phyloP scores from a whole-genome alignment of 345 rosid genomes.

The Capsella bursapastoris region DNA sequence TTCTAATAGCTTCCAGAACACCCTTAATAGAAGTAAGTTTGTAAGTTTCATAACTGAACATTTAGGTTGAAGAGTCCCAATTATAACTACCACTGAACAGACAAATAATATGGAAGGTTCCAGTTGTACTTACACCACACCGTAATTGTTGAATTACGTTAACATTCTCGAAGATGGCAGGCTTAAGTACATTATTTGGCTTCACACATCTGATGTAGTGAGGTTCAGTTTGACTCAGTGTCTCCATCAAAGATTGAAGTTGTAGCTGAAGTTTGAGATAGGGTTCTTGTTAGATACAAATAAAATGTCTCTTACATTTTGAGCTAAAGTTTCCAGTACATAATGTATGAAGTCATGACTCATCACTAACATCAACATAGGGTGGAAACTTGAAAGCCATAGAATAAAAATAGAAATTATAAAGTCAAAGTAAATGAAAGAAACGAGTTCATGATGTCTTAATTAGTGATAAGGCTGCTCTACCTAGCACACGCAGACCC shows the following conservation, averaged over 20 bases:
- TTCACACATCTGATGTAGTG: constrained; percentile 99
- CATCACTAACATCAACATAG: constrained; percentile 29
- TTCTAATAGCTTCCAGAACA: constrained; percentile 97
- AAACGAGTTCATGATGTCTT: constrained; percentile 23
- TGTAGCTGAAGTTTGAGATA: constrained; percentile 68
- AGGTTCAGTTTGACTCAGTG: constrained; percentile 93
- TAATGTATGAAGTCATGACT: constrained; percentile 26
- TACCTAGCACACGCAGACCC: constrained; percentile 19
- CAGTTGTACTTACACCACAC: constrained; percentile 84
- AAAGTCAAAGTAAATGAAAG: constrained; percentile 8
- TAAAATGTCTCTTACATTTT: not conserved
- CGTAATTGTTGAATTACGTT: constrained; percentile 96
- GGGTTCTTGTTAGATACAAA: constrained; percentile 34
- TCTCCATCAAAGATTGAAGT: constrained; percentile 99
- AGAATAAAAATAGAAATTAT: not conserved
- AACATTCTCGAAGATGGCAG: constrained; percentile 89
- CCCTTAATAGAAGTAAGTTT: constrained; percentile 49
- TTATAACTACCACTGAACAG: not conserved
- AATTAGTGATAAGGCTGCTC: constrained; percentile 21
- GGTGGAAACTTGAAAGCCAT: constrained; percentile 16
- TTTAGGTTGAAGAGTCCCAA: constrained; percentile 2
- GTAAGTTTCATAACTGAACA: constrained; percentile 17
- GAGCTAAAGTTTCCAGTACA: constrained; percentile 24
- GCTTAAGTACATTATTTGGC: constrained; percentile 98
- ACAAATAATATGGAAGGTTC: constrained; percentile 16